Evolutionary conservation across 805 yeast genomes (phyloP).

Genomic region (Ogataea thermomethanolica): DNA sequence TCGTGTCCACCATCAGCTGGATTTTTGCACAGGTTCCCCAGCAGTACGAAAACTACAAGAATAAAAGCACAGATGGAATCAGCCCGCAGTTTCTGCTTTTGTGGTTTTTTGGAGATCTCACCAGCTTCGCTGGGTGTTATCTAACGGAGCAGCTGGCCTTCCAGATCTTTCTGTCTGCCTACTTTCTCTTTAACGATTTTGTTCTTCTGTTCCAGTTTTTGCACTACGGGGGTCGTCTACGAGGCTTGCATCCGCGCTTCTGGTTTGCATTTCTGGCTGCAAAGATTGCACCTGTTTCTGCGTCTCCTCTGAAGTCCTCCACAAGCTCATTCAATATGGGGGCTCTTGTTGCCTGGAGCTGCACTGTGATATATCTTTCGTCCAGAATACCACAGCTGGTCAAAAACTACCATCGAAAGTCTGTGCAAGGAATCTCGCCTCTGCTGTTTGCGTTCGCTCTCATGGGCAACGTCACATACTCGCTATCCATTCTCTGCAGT

Average conservation of each 20-base stretch:
- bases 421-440: slow-evolving; percentile 85
- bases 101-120: slow-evolving; percentile 35
- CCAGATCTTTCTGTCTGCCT: slow-evolving; percentile 67
- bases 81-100: slow-evolving; percentile 30
- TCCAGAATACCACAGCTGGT: slow-evolving; percentile 83
- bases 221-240: slow-evolving; percentile 49
- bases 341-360: slow-evolving; percentile 64
- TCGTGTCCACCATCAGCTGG: slow-evolving; percentile 34
- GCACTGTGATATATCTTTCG: slow-evolving; percentile 69
- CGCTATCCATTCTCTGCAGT: slow-evolving; percentile 67
- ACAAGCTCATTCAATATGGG: slow-evolving; percentile 26
- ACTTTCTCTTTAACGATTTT: slow-evolving; percentile 70
- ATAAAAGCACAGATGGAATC: slow-evolving; percentile 32
- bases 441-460: slow-evolving; percentile 75
- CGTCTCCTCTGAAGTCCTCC: not conserved
- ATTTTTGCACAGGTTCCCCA: slow-evolving; percentile 37
- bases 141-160: slow-evolving; percentile 78
- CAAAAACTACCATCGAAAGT: slow-evolving; percentile 72
- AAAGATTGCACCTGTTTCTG: slow-evolving; percentile 29
- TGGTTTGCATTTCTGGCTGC: slow-evolving; percentile 17
- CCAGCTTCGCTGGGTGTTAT: slow-evolving; percentile 59
- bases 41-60: slow-evolving; percentile 31
- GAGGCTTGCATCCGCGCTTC: slow-evolving; percentile 1
- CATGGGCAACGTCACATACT: slow-evolving; percentile 72
- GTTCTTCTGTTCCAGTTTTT: slow-evolving; percentile 67